Percentiles rank a stretch among this genome's conserved stretches.
phyloP scores from a whole-genome alignment of 1,284 basidiomycete species.

The Microbotryum violaceum region DNA sequence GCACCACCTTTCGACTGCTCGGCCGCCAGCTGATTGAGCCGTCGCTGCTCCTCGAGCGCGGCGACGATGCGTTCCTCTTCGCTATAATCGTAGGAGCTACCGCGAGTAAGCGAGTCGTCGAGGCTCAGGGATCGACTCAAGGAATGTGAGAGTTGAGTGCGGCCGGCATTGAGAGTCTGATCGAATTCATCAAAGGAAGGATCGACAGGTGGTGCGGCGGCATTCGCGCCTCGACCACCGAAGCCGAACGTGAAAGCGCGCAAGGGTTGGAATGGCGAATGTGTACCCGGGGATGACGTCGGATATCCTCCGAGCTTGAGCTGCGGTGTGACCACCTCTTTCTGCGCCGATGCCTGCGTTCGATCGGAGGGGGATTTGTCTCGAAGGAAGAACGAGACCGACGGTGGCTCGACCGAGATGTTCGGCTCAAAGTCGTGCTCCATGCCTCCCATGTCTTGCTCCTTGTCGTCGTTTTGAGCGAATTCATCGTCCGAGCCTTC shows the following conservation, averaged over 20 bases:
- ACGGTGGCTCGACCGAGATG: slow-evolving; percentile 4
- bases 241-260: neutral
- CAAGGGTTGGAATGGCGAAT: slow-evolving; percentile 1
- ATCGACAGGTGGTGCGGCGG: neutral
- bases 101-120: slow-evolving; percentile 50
- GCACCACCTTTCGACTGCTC: neutral
- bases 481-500: slow-evolving; percentile 6
- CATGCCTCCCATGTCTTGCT: slow-evolving; percentile 3
- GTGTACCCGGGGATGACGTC: neutral
- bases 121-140: slow-evolving; percentile 32
- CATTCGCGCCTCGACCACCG: neutral
- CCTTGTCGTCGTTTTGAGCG: slow-evolving; percentile 7
- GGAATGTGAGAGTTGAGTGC: slow-evolving; percentile 1
- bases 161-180: slow-evolving; percentile 8
- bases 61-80: slow-evolving; percentile 51
- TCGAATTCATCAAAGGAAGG: slow-evolving; percentile 23
- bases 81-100: slow-evolving; percentile 64
- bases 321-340: neutral
- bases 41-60: slow-evolving; percentile 17
- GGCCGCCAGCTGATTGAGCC: neutral
- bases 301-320: neutral
- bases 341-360: neutral
- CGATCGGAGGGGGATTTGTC: slow-evolving; percentile 11
- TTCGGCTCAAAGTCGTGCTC: neutral
- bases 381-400: slow-evolving; percentile 24